Percentiles rank a stretch among this genome's conserved stretches.
Evolutionary conservation across 2,329 filamentous ascomycete species (phyloP).

Genomic region (Trichoderma arundinaceum): DNA sequence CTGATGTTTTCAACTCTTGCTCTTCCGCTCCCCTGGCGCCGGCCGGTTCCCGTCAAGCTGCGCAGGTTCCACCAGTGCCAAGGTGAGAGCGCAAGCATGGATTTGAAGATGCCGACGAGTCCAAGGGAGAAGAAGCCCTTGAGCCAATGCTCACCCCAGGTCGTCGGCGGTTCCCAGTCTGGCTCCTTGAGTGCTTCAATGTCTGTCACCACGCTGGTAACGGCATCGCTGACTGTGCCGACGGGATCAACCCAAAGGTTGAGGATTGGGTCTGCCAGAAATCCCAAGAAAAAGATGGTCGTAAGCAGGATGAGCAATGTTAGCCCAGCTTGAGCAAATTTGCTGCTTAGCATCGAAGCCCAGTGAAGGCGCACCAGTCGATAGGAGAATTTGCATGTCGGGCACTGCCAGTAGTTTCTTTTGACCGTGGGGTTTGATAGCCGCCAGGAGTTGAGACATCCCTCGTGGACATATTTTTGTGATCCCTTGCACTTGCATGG

Average conservation of each 20-base stretch:
- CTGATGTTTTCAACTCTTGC: slow-evolving; percentile 80
- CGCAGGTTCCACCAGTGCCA: slow-evolving; percentile 80
- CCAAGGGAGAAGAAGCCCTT: slow-evolving; percentile 93
- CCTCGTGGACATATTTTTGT: slow-evolving; percentile 92
- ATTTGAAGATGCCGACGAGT: slow-evolving; percentile 82
- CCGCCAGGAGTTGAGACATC: slow-evolving; percentile 84
- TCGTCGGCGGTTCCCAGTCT: slow-evolving; percentile 56
- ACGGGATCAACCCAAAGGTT: slow-evolving; percentile 84
- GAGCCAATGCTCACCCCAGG: slow-evolving; percentile 82
- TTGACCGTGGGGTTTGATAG: slow-evolving; percentile 67
- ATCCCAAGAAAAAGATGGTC: slow-evolving; percentile 82
- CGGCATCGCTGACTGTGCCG: slow-evolving; percentile 61
- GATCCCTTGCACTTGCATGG: slow-evolving; percentile 95
- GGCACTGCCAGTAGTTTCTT: slow-evolving; percentile 84
- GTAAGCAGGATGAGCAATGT: slow-evolving; percentile 74
- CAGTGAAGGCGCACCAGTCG: slow-evolving; percentile 76
- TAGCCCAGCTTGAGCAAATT: slow-evolving; percentile 68
- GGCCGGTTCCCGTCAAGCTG: slow-evolving; percentile 57
- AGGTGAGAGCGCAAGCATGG: slow-evolving; percentile 73
- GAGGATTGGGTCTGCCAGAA: slow-evolving; percentile 90
- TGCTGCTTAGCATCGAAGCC: slow-evolving; percentile 72
- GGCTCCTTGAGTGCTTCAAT: slow-evolving; percentile 45
- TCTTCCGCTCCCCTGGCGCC: slow-evolving; percentile 69
- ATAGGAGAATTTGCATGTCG: slow-evolving; percentile 86
- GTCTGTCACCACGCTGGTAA: slow-evolving; percentile 53